Evolutionary conservation across 306 rosid species (phyloP).

Genomic region (Trifolium subterraneum): DNA sequence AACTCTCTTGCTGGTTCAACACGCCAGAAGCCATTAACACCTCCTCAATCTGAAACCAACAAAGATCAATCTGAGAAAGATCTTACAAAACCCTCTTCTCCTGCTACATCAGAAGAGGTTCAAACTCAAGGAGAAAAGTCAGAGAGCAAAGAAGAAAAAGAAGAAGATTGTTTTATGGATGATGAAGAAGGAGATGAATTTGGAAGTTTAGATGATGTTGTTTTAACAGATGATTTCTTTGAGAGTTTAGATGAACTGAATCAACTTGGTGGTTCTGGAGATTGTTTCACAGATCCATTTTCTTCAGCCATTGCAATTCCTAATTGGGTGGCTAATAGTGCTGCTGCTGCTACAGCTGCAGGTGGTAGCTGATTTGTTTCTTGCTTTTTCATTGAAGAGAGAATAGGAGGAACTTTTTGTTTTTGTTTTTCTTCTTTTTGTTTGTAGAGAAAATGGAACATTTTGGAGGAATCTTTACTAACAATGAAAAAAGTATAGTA

Average conservation of each 20-base stretch:
- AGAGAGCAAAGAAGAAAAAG: constrained; percentile 66
- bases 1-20: constrained; percentile 98
- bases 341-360: constrained; percentile 63
- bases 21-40: constrained; percentile 68
- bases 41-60: constrained; percentile 4
- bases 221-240: constrained; percentile 74
- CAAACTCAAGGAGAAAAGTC: constrained; percentile 50
- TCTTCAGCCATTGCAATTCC: constrained; percentile 59
- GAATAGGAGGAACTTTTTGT: constrained; percentile 37
- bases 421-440: constrained; percentile 3
- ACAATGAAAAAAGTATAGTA: constrained; percentile 39
- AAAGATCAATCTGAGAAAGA: neutral
- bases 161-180: constrained; percentile 46
- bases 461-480: constrained; percentile 49
- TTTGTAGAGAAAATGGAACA: constrained; percentile 43
- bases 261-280: constrained; percentile 50
- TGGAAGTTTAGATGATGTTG: constrained; percentile 59
- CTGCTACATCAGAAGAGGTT: constrained; percentile 58
- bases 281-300: constrained; percentile 61
- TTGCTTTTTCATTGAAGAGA: constrained; percentile 44
- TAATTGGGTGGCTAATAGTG: constrained; percentile 46
- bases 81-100: constrained; percentile 49
- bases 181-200: constrained; percentile 70
- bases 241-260: constrained; percentile 74
- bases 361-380: constrained; percentile 56